Evolutionary conservation across 148 eudicot genomes (phyloP).

Genomic region (Amaranthus palmeri): DNA sequence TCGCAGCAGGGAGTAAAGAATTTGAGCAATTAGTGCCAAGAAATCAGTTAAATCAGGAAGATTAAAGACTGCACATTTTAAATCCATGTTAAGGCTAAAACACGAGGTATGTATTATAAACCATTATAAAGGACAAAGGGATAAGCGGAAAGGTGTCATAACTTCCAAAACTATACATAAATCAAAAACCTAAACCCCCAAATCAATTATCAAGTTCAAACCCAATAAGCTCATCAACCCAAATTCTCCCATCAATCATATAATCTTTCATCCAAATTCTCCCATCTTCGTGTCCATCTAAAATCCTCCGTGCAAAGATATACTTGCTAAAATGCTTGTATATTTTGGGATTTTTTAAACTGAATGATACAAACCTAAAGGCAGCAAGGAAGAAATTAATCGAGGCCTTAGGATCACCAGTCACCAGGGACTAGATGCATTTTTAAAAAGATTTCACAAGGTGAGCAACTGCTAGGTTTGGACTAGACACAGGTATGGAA

Average conservation of each 20-base stretch:
- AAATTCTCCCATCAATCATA: neutral
- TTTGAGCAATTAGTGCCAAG: neutral
- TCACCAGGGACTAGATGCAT: no score
- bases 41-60: neutral
- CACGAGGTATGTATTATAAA: slow-evolving; percentile 2
- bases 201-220: slow-evolving; percentile 2
- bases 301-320: neutral
- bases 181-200: neutral
- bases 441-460: no score
- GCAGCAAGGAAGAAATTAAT: neutral
- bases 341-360: neutral
- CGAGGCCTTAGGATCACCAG: neutral
- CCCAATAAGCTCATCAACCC: neutral
- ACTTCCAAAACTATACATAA: no score
- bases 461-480: neutral
- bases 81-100: neutral
- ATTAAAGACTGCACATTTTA: neutral
- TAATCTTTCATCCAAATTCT: neutral
- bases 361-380: neutral
- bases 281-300: neutral
- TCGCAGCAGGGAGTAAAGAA: neutral
- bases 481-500: neutral
- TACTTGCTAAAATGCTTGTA: neutral
- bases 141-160: no score
- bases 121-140: neutral